A percentile compares a stretch with the other conserved stretches of the same genome.
Conservation (phyloP, 2,329 filamentous ascomycete species). For the Venturia pyrina region DNA sequence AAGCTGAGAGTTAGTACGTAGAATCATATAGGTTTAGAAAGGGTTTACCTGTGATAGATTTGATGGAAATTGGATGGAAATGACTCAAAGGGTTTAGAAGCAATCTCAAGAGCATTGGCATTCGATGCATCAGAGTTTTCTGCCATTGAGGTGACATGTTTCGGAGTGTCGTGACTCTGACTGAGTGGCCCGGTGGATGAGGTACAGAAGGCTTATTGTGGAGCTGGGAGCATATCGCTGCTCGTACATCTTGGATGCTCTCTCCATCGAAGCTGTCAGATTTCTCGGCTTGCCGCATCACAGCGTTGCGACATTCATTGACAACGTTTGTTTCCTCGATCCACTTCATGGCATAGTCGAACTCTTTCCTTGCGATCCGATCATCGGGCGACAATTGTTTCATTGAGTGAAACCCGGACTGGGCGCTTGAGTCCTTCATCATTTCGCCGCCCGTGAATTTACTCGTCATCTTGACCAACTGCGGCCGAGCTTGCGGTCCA, state of each 20-base stretch:
- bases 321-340: constrained; percentile 32
- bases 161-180: constrained; percentile 40
- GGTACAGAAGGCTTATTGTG: constrained; percentile 39
- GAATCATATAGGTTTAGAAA: neutral
- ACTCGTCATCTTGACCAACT: constrained; percentile 6
- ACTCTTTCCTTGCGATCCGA: constrained; percentile 29
- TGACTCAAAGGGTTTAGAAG: constrained; percentile 41
- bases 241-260: constrained; percentile 36
- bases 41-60: constrained; percentile 32
- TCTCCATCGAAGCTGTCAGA: constrained; percentile 25
- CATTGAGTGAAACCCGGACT: constrained; percentile 30
- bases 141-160: constrained; percentile 32
- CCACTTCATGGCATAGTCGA: constrained; percentile 24
- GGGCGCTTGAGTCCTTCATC: constrained; percentile 27
- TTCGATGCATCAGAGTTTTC: constrained; percentile 36
- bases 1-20: neutral
- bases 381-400: constrained; percentile 36
- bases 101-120: constrained; percentile 40
- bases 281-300: constrained; percentile 17
- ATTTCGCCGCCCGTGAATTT: constrained; percentile 29
- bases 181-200: constrained; percentile 39
- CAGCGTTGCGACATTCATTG: constrained; percentile 23
- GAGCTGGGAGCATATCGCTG: constrained; percentile 40
- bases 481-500: constrained; percentile 6
- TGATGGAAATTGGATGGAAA: constrained; percentile 41